Conservation (phyloP, 2,329 filamentous ascomycete species). For the Aspergillus sp. region DNA sequence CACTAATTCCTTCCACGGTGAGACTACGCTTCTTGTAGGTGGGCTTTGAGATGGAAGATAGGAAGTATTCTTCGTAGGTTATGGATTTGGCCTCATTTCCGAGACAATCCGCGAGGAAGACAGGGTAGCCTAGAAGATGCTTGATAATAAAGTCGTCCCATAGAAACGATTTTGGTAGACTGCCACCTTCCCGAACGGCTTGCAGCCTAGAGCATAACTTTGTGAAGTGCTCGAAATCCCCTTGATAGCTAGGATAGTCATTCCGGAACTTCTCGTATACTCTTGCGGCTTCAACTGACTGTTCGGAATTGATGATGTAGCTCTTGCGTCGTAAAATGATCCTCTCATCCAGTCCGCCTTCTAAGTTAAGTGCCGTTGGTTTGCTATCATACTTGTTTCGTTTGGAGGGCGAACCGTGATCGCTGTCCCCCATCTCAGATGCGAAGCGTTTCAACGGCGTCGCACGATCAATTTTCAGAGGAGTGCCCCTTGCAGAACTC, state of each 20-base stretch:
- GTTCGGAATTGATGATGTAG: slow-evolving; percentile 21
- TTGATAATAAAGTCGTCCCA: slow-evolving; percentile 50
- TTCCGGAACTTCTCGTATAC: slow-evolving; percentile 40
- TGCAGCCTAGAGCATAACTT: slow-evolving; percentile 39
- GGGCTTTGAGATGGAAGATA: slow-evolving; percentile 30
- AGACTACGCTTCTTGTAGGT: slow-evolving; percentile 39
- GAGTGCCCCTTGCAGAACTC: slow-evolving; percentile 3
- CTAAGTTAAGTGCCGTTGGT: neutral
- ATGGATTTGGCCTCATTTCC: slow-evolving; percentile 26
- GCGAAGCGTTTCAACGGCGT: slow-evolving; percentile 16
- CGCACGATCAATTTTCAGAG: slow-evolving; percentile 1
- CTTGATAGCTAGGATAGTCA: slow-evolving; percentile 41
- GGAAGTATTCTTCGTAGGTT: slow-evolving; percentile 43
- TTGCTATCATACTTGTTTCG: neutral
- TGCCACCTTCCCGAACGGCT: slow-evolving; percentile 28
- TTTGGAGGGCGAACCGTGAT: slow-evolving; percentile 18
- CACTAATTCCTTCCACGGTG: slow-evolving; percentile 30
- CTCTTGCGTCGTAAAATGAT: slow-evolving; percentile 23
- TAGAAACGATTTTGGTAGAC: slow-evolving; percentile 36
- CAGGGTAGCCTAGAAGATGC: slow-evolving; percentile 37
- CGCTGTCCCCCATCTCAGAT: slow-evolving; percentile 9
- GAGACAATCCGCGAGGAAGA: slow-evolving; percentile 31
- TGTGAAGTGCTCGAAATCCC: slow-evolving; percentile 39
- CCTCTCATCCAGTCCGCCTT: slow-evolving; percentile 5
- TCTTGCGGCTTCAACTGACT: slow-evolving; percentile 23